Base-by-base conservation (phyloP, 441 rosid genomes). In the Kokia cookei region DNA sequence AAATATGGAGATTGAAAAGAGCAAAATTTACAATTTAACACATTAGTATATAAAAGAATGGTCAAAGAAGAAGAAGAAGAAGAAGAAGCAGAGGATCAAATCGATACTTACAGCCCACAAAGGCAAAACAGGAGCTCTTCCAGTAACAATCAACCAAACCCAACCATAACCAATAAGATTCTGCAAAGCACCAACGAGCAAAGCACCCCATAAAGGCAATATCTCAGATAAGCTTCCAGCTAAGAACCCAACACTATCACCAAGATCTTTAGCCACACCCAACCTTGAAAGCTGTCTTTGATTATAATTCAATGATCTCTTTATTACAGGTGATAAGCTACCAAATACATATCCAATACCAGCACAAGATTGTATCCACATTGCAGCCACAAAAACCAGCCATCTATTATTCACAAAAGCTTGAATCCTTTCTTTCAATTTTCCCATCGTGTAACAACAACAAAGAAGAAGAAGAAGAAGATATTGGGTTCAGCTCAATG, bases 281-380 rank as follows among this genome's bases (percentile, higher is more conserved):
- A 96, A 83, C 65, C 86, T 86, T 2, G 99, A 87, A n/a, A 96
- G 60, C 86, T 96, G 89, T 82, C 76, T 85, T 82, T 96, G 98
- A 51, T 96, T 96, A 64, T 96, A 96, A 76, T 82, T 86, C 81
- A 93, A 63, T 6, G 98, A 90, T 78, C 91, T 87, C 88, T 96
- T 96, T 37, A 93, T 92, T 27, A 91, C 98, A 37, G 99, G 99
- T 13, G 98, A 96, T 66, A 96, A 85, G 81, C 98, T 96, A 53
- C 97, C 98, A 82, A 92, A 96, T 80, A 96, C 68, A 79, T 96
- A 96, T 65, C 98, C 98, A 35, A 91, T 77, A 6, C 99, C 99
- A 2, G 98, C 98, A 72, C 97, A 90, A 0, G 98, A 94, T 84
- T 93, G 94, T 72, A 96, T 88, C 98, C 99, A 96, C 95, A 96